Base-by-base conservation (phyloP, 257 asterid species). In the Primulina eburnea region DNA sequence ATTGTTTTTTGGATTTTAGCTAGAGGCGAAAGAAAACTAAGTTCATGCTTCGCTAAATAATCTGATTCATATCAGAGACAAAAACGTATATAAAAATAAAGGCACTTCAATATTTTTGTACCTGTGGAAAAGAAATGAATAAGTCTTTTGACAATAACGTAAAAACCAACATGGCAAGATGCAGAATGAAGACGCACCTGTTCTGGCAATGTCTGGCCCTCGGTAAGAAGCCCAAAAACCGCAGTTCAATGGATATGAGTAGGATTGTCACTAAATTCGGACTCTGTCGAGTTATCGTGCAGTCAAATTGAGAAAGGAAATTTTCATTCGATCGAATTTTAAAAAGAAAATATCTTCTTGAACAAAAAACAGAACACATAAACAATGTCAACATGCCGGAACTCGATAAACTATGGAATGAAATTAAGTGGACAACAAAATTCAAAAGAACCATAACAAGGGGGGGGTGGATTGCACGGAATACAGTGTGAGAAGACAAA, bases 191-290 rank as follows among this genome's bases (percentile, higher is more conserved):
- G 65, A 55, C 79, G 63, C 35, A 85, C 99, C 96, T 70, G 99
- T 93, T 78, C 99, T 86, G 67, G 97, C 96, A 93, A 81, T n/a
- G 99, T 93, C 79, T 93, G n/a, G 99, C 68, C 96, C 99, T 65
- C 97, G 87, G 74, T 89, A 93, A 52, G 99, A 93, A 65, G 99
- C 99, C 99, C 99, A n/a, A 93, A 78, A 90, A 90, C 70, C 96
- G 88, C 71, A 93, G 86, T 78, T 93, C 99, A 79, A 89, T n/a
- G 95, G 74, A 90, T 90, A 73, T 93, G 96, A 72, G 69, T 83
- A 58, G 96, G 89, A 80, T 87, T 84, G 83, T 90, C 94, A 71
- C 81, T 73, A 69, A 90, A 96, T 62, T 90, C 97, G 53, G 62
- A 67, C 73, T 90, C 99, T 32, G 95, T 80, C 71, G 93, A 35